A percentile compares a stretch with the other conserved stretches of the same genome.
phyloP scores from a whole-genome alignment of 192 early-diverging fungal genomes.

The Coemansia reversa region DNA sequence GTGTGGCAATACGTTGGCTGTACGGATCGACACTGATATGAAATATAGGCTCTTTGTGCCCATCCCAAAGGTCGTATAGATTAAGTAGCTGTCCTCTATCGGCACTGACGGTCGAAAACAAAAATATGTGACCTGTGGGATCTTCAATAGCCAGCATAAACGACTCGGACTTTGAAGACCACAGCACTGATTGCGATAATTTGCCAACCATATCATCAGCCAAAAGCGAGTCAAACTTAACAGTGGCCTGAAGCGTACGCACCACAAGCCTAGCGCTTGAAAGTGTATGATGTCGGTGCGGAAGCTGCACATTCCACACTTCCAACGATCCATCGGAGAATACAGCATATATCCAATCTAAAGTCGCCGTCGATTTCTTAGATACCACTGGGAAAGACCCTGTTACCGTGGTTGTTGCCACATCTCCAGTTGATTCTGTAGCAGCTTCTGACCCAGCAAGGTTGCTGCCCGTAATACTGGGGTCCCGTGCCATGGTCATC shows the following conservation, averaged over 20 bases:
- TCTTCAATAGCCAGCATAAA: constrained; percentile 24
- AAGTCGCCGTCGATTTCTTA: background rate
- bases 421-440: background rate
- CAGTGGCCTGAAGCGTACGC: constrained; percentile 8
- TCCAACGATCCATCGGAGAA: constrained; percentile 41
- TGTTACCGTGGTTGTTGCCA: background rate
- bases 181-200: constrained; percentile 14
- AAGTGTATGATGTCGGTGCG: background rate
- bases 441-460: too few species aligned
- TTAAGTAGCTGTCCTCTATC: background rate
- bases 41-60: constrained; percentile 46
- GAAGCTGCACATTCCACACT: constrained; percentile 26
- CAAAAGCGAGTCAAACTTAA: background rate
- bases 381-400: background rate
- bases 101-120: constrained; percentile 14
- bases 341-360: constrained; percentile 17
- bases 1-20: constrained; percentile 44
- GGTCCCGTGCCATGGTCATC: background rate
- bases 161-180: background rate
- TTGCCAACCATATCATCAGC: background rate
- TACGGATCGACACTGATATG: constrained; percentile 56
- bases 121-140: constrained; percentile 38
- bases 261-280: constrained; percentile 7
- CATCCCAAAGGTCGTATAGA: constrained; percentile 42
- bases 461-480: background rate